Base-by-base conservation (phyloP, 2,329 filamentous ascomycete species). In the Cyanodermella asteris region DNA sequence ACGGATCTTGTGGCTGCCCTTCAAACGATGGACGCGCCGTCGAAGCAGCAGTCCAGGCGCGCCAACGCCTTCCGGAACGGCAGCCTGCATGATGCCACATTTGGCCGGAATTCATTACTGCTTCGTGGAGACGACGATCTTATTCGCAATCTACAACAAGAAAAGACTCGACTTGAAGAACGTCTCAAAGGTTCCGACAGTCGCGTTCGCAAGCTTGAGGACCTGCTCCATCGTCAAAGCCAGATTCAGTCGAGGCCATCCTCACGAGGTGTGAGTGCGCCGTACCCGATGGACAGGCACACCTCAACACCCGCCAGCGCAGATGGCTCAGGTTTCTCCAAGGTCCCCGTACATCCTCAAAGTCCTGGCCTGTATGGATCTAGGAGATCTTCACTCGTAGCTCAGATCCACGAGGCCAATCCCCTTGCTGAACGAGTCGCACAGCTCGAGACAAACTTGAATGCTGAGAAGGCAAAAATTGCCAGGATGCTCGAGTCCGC, bases 11-110 rank as follows among this genome's bases (percentile, higher is more conserved):
- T 59, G 4, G 76, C 80, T 40, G 64, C 81, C 11, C 62, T 90
- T 31, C 69, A 71, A 31, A 81, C 91, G 27, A 58, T 94, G 9
- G 72, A 72, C 42, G 67, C 64, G 28, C 81, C 84, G 3, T 87
- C 78, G 1, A 80, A 74, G 38, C 78, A 87, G 44, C 82, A 91
- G 42, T 66, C 72, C 31, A 82, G 80, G 46, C 68, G 80, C 29
- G 66, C 87, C 5, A 91, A 84, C 45, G 81, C 80, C 5, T 94
- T 97, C 56, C 93, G 93, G 44, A 87, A 90, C 42, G 87, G 87
- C 10, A 94, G 87, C 42, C 64, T 94, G 18, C 81, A 93, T 39
- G 87, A 94, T 43, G 72, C 73, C n/a, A 68, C 67, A 3, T 62
- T 93, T 32, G 80, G 80, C n/a, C 69, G 74, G 39, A 90, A 77